Conservation (phyloP, 257 asterid species). For the Gentiana straminea region DNA sequence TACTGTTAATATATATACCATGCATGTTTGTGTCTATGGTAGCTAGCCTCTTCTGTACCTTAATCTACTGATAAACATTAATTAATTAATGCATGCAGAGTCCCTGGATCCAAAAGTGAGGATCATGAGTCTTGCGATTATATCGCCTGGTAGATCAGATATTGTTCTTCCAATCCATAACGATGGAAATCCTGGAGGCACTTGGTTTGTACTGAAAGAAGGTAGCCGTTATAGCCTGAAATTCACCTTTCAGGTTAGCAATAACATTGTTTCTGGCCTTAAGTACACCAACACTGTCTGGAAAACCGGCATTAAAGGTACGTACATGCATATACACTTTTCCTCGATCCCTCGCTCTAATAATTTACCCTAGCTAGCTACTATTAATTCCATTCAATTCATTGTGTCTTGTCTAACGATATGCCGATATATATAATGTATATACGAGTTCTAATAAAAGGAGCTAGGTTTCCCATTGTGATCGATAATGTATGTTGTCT, state of each 20-base stretch:
- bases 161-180: constrained; percentile 46
- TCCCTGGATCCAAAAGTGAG: constrained; percentile 63
- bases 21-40: too few relatives aligned
- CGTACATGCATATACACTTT: background rate
- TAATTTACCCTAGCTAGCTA: too few relatives aligned
- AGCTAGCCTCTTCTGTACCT: background rate
- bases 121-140: constrained; percentile 49
- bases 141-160: constrained; percentile 45
- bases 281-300: too few relatives aligned
- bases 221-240: constrained; percentile 51
- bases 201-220: constrained; percentile 68
- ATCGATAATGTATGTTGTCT: constrained; percentile 2
- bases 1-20: too few relatives aligned
- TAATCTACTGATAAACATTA: background rate
- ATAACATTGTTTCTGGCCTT: too few relatives aligned
- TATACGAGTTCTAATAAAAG: too few relatives aligned
- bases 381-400: too few relatives aligned
- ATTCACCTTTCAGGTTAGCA: constrained; percentile 6
- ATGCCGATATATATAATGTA: too few relatives aligned
- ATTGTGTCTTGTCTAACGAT: too few relatives aligned
- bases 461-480: too few relatives aligned
- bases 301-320: constrained; percentile 44
- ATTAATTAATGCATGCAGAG: constrained; percentile 17
- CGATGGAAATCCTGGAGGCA: constrained; percentile 45
- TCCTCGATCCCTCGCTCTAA: background rate